A percentile compares a stretch with the other conserved stretches of the same genome.
These are phyloP conservation scores for Pythium rishiriense DNA, from an alignment of 352 stramenopile species.

Conservation along the genomic window DNA sequence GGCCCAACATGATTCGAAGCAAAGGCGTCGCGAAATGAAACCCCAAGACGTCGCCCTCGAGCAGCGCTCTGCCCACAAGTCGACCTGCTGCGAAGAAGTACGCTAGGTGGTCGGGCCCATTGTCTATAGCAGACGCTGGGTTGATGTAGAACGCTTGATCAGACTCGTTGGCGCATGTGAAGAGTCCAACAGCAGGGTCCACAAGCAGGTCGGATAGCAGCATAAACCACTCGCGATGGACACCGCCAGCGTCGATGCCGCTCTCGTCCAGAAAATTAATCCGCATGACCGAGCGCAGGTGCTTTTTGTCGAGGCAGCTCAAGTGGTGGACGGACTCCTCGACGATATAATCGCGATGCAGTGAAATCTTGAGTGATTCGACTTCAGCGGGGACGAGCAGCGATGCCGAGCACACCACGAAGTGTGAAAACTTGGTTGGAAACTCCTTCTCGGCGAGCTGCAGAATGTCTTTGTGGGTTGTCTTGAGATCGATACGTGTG, in stretches of 20 bases:
- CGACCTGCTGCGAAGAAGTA: constrained; percentile 66
- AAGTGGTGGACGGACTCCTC: constrained; percentile 59
- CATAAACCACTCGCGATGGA: constrained; percentile 78
- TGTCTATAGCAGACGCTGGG: constrained; percentile 54
- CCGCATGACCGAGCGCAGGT: constrained; percentile 38
- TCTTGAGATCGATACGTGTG: constrained; percentile 8
- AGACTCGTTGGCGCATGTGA: constrained; percentile 49
- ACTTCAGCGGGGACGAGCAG: constrained; percentile 42
- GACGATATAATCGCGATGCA: constrained; percentile 43
- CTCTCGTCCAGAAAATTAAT: constrained; percentile 61
- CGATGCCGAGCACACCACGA: constrained; percentile 39
- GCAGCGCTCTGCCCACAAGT: constrained; percentile 56
- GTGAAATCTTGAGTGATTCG: constrained; percentile 43
- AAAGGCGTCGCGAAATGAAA: constrained; percentile 94
- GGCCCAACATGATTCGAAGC: constrained; percentile 96
- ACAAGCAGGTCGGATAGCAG: constrained; percentile 71
- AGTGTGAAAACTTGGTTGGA: constrained; percentile 53
- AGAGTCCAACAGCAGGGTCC: constrained; percentile 49
- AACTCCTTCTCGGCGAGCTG: constrained; percentile 41
- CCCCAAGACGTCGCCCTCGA: constrained; percentile 93
- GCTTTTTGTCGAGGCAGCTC: constrained; percentile 37
- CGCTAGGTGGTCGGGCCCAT: constrained; percentile 67
- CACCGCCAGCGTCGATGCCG: constrained; percentile 54
- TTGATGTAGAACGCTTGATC: constrained; percentile 75
- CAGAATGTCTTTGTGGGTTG: constrained; percentile 26